Conservation (phyloP, 345 rosid species). For the Camelina sativa region DNA sequence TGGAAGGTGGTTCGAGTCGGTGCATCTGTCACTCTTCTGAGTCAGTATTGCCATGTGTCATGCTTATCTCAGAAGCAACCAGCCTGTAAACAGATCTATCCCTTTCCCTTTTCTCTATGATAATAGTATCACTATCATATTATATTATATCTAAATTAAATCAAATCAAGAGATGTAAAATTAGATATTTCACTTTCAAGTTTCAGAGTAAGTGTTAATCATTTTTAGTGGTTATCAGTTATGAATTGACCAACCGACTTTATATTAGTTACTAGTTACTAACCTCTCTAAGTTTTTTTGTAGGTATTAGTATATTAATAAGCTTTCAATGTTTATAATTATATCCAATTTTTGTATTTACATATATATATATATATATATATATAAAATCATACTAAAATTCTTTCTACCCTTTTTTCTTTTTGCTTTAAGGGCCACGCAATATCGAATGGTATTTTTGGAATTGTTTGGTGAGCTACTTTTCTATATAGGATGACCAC, state of each 20-base stretch:
- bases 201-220: too few species aligned
- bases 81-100: conserved; percentile 10
- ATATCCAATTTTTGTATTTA: too few species aligned
- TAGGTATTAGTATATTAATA: too few species aligned
- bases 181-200: neutral
- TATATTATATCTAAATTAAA: neutral
- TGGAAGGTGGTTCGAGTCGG: conserved; percentile 33
- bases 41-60: conserved; percentile 29
- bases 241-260: too few species aligned
- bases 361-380: too few species aligned
- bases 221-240: too few species aligned
- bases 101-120: neutral
- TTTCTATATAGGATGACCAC: conserved; percentile 13
- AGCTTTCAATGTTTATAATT: too few species aligned
- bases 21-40: conserved; percentile 27
- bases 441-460: conserved; percentile 8
- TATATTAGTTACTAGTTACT: neutral
- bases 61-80: conserved; percentile 33
- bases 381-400: neutral
- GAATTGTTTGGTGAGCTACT: conserved; percentile 33
- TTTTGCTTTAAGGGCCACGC: conserved; percentile 9
- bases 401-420: neutral
- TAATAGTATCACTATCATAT: neutral
- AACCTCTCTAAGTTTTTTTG: too few species aligned
- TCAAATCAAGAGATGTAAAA: neutral